phyloP scores from a whole-genome alignment of 2,329 filamentous ascomycete species.

The Monosporascus ibericus region DNA sequence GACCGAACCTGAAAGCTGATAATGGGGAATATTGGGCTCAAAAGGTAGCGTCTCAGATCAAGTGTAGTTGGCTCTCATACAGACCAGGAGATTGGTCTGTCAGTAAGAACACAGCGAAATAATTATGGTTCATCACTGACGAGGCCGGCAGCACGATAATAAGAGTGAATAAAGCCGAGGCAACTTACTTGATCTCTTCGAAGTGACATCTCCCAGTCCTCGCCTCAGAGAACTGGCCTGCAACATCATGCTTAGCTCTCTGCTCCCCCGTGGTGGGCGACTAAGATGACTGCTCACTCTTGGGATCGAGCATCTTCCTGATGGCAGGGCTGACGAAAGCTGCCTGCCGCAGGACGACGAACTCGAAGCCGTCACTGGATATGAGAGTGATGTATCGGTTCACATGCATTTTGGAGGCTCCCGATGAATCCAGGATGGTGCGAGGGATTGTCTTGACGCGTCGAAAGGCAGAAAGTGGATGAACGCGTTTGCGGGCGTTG shows the following conservation, averaged over 20 bases:
- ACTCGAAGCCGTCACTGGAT: slow-evolving; percentile 71
- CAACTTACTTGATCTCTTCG: slow-evolving; percentile 65
- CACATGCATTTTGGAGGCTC: slow-evolving; percentile 14
- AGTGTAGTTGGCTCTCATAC: slow-evolving; percentile 54
- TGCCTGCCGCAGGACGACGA: slow-evolving; percentile 66
- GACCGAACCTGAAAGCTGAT: slow-evolving; percentile 6
- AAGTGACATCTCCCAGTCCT: slow-evolving; percentile 59
- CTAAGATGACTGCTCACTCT: slow-evolving; percentile 40
- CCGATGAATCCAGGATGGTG: background rate
- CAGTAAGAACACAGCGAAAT: slow-evolving; percentile 39
- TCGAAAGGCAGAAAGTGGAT: background rate
- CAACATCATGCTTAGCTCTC: slow-evolving; percentile 5
- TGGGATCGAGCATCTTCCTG: slow-evolving; percentile 67
- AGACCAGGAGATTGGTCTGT: slow-evolving; percentile 42
- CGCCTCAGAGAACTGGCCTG: slow-evolving; percentile 61
- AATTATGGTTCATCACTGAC: slow-evolving; percentile 32
- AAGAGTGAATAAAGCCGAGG: background rate
- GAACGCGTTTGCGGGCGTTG: background rate
- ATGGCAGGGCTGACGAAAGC: slow-evolving; percentile 65
- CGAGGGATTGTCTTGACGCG: slow-evolving; percentile 6
- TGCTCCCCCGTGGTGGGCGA: background rate
- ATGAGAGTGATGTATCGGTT: slow-evolving; percentile 73
- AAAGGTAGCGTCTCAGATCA: slow-evolving; percentile 48
- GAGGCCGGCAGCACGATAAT: background rate
- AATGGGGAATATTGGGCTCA: background rate